Evolutionary conservation across 352 stramenopile genomes (phyloP), one percentile per base, ranked within the genome.

Genomic region (Halophytophthora batemanensis): DNA sequence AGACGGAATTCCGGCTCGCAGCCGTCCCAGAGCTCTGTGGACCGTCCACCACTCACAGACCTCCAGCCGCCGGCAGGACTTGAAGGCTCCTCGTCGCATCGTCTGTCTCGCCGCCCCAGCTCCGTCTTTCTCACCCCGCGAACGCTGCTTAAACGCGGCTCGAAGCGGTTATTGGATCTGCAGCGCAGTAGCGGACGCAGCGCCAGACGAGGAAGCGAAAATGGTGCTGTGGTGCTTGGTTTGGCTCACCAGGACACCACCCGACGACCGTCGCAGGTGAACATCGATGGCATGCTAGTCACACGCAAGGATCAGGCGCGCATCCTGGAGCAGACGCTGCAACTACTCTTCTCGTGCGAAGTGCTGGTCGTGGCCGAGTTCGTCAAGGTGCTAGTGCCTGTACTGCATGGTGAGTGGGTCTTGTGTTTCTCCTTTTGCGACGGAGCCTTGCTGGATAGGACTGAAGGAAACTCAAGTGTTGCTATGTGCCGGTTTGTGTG

Each of bases 261-360:
- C 14, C 35, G 45, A 21, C 53, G 37, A 31, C 41, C 56, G 4
- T 50, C 56, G 0, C 50, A 62, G 25, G 56, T 71, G 6, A 60
- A 48, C 19, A 71, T 67, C 37, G 62, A 71, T 28, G 58, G 57
- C 3, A 61, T 71, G 28, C 15, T 54, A 10, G 40, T 71, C 13
- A 53, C 43, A 2, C 47, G 58, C 37, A 71, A 71, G 53, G 62
- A 71, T 11, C 53, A 67, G 50, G 62, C 57, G 6, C 57, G 62
- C n/a, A 57, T 64, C 11, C 45, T 70, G 28, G 59, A 67, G 29
- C 47, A 71, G 31, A 61, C 47, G 8, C 39, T 71, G 40, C 63
- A 71, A 22, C 22, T 78, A 28, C 39, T 78, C 2, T 75, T 68
- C 50, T 60, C 46, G 6, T 67, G 59, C 50, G 68, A 78, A 55